Conservation (phyloP, 164 flowering plant species). For the Nelumbo lutea region DNA sequence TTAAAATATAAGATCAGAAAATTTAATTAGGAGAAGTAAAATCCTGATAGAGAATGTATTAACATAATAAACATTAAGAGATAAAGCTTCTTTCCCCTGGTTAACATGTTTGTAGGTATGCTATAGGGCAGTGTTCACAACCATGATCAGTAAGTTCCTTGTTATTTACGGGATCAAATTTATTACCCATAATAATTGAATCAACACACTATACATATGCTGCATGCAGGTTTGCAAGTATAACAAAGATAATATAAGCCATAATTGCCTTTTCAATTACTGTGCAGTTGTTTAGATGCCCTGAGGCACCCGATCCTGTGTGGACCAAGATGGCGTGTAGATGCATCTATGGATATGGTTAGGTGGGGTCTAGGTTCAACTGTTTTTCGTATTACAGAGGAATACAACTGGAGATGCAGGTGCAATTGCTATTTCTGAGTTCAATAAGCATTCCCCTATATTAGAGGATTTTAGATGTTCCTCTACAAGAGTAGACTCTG, state of each 20-base stretch:
- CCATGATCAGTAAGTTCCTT: too few relatives aligned
- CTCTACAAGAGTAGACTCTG: slow-evolving; percentile 38
- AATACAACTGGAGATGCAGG: slow-evolving; percentile 98
- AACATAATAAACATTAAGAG: too few relatives aligned
- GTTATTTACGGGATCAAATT: neutral
- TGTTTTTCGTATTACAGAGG: slow-evolving; percentile 84
- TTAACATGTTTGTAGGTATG: too few relatives aligned
- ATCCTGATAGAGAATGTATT: too few relatives aligned
- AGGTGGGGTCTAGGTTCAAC: slow-evolving; percentile 99
- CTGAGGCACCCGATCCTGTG: slow-evolving; percentile 94
- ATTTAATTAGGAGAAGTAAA: too few relatives aligned
- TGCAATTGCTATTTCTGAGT: slow-evolving; percentile 67
- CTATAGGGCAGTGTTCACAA: too few relatives aligned
- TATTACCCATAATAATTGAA: neutral
- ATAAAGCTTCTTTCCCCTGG: too few relatives aligned
- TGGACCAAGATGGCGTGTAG: slow-evolving; percentile 96
- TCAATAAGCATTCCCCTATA: slow-evolving; percentile 54
- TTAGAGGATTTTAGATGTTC: slow-evolving; percentile 60
- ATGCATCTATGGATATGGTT: slow-evolving; percentile 73
- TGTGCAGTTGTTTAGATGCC: slow-evolving; percentile 81
- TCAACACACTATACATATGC: slow-evolving; percentile 32
- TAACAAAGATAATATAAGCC: slow-evolving; percentile 6
- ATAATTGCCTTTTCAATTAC: neutral
- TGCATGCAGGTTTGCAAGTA: slow-evolving; percentile 22
- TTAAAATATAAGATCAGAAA: too few relatives aligned